phyloP scores from a whole-genome alignment of 139 green algal genomes.

The Marvania coccoides region DNA sequence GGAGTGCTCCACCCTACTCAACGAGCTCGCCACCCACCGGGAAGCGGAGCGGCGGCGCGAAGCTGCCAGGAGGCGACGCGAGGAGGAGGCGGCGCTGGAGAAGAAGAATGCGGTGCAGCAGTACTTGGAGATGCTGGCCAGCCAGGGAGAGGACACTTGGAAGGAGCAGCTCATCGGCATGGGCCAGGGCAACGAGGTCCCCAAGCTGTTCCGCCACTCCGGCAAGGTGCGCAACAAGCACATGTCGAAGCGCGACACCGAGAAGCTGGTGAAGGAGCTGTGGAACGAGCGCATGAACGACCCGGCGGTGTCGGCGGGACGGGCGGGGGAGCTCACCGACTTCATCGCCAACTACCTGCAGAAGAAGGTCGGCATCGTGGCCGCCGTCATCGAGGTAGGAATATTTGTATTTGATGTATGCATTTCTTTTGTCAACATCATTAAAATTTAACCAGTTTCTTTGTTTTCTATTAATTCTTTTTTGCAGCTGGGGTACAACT shows the following conservation, averaged over 20 bases:
- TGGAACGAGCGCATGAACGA: conserved; percentile 32
- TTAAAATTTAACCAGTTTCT: too few relatives aligned
- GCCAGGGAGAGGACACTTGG: conserved; percentile 24
- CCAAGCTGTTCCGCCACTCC: conserved; percentile 29
- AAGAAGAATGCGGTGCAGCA: conserved; percentile 26
- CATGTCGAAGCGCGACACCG: conserved; percentile 45
- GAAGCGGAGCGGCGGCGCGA: not conserved
- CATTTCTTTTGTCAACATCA: too few relatives aligned
- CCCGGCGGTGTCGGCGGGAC: conserved; percentile 12
- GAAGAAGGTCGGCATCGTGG: conserved; percentile 37
- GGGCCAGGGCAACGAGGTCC: conserved; percentile 27
- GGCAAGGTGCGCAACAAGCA: conserved; percentile 47
- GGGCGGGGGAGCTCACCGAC: conserved; percentile 27
- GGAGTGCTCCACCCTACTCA: not conserved
- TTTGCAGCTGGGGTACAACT: conserved; percentile 47
- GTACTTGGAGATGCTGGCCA: conserved; percentile 39
- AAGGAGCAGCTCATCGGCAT: conserved; percentile 36
- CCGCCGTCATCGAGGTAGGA: conserved; percentile 38
- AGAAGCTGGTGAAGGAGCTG: conserved; percentile 55
- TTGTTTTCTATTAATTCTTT: not conserved
- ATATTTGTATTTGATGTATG: not conserved
- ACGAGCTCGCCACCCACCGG: not conserved
- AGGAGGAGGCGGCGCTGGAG: conserved; percentile 15
- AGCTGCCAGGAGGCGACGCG: not conserved
- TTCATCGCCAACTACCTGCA: conserved; percentile 43